Base-by-base conservation (phyloP, 805 yeast genomes). In the Lipomyces chichibuensis region DNA sequence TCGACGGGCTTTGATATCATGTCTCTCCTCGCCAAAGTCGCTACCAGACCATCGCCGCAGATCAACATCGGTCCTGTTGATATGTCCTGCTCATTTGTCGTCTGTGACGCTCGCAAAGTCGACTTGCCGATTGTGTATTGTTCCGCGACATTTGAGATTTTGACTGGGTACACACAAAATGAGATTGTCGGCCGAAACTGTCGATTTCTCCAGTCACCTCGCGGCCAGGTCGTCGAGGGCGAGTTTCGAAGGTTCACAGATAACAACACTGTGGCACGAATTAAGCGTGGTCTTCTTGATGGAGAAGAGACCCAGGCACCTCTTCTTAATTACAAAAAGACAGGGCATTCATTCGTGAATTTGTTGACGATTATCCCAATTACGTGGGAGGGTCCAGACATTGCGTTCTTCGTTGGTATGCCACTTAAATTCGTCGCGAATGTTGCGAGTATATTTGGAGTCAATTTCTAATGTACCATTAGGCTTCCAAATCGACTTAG, bases 41-140 rank as follows among this genome's bases (percentile, higher is more conserved):
- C 33, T 32, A 35, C 62, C 8, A 27, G 67, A 17, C 37, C 65
- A 29, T 25, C 58, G 33, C 67, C 67, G 51, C 57, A 27, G 20
- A 57, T 65, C 52, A n/a, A 65, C 37, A 54, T 65, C 32, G 67
- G 67, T 23, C 67, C 67, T 20, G 67, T 65, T 49, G 67, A 65
- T 43, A 14, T 54, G 57, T 64, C 69, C 7, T 65, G 67, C 52
- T 65, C 67, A 27, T 65, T 65, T 53, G 57, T 55, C 29, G 67
- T 65, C 14, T 65, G 55, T 25, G 67, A 62, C 29, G 62, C 67
- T 23, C 70, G 60, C 39, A 23, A 65, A 14, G 39, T 33, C 17
- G 67, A 65, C 53, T 32, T 63, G 6, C 67, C 67, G 5, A 64
- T 65, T 37, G 62, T 65, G 8, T 65, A 65, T 33, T 59, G 62